Evolutionary conservation across 495 filamentous ascomycete genomes (phyloP).

Genomic region (Neurospora hispaniola): DNA sequence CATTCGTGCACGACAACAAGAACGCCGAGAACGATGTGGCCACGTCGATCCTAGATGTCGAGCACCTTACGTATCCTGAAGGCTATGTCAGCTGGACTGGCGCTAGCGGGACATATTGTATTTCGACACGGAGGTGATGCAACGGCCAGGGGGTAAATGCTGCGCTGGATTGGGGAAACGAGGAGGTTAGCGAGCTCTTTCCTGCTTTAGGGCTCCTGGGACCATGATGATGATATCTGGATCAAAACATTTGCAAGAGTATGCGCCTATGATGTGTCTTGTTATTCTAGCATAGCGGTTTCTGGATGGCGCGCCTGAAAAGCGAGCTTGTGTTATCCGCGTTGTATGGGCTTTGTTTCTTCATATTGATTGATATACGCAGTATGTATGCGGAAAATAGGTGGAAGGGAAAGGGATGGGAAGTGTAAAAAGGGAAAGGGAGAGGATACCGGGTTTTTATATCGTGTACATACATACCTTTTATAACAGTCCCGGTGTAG

Average conservation of each 20-base stretch:
- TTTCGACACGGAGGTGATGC: slow-evolving; percentile 66
- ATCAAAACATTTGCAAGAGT: neutral
- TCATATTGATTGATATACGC: neutral
- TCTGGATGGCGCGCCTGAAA: neutral
- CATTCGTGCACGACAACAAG: slow-evolving; percentile 36
- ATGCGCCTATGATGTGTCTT: neutral
- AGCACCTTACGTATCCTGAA: slow-evolving; percentile 66
- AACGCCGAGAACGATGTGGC: slow-evolving; percentile 49
- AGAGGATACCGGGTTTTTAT: neutral
- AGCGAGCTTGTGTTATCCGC: neutral
- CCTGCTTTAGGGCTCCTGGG: neutral
- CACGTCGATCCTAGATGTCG: slow-evolving; percentile 62
- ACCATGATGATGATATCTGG: neutral
- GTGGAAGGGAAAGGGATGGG: neutral
- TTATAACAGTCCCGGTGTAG: neutral
- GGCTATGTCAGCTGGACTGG: slow-evolving; percentile 88
- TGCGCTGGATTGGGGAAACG: neutral
- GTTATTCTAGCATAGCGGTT: neutral
- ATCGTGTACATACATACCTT: neutral
- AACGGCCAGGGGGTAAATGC: neutral
- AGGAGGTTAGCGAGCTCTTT: neutral
- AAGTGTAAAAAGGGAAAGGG: neutral
- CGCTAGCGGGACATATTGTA: slow-evolving; percentile 71
- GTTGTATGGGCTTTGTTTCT: neutral
- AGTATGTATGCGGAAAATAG: neutral